Conservation (phyloP, 768 basidiomycete genomes). For the Infundibulicybe gibba region DNA sequence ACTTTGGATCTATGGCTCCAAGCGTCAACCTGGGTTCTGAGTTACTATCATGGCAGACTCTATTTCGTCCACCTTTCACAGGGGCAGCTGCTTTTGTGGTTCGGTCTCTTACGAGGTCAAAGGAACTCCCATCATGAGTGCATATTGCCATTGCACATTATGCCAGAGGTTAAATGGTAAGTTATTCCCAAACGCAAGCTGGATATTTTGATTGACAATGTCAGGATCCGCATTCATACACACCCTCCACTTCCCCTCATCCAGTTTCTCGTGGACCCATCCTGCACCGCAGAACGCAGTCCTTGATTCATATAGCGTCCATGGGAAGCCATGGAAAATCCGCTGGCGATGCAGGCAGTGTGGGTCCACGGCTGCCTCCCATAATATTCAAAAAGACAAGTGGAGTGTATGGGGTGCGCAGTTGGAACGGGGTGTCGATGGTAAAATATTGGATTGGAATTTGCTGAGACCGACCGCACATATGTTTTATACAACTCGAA, state of each 20-base stretch:
- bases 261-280: constrained; percentile 54
- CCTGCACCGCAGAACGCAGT: constrained; percentile 23
- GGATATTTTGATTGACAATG: neutral
- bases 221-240: constrained; percentile 60
- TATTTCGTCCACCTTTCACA: constrained; percentile 11
- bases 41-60: too few relatives aligned
- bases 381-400: constrained; percentile 42
- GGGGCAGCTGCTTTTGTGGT: constrained; percentile 62
- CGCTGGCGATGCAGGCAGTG: constrained; percentile 63
- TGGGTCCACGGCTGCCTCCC: constrained; percentile 48
- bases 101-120: constrained; percentile 41
- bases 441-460: constrained; percentile 50
- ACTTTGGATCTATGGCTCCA: too few relatives aligned
- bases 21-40: too few relatives aligned
- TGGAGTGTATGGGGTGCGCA: constrained; percentile 60
- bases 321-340: constrained; percentile 53
- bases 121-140: constrained; percentile 48
- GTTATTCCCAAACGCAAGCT: constrained; percentile 6
- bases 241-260: constrained; percentile 51
- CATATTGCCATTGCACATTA: constrained; percentile 69
- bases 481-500: constrained; percentile 62
- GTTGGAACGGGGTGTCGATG: constrained; percentile 49
- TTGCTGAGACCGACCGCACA: constrained; percentile 58
- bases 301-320: constrained; percentile 45
- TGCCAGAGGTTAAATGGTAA: constrained; percentile 61